Evolutionary conservation across 805 yeast species (phyloP), one percentile per base, ranked within the genome.

Genomic region (Ogataea kodamae): DNA sequence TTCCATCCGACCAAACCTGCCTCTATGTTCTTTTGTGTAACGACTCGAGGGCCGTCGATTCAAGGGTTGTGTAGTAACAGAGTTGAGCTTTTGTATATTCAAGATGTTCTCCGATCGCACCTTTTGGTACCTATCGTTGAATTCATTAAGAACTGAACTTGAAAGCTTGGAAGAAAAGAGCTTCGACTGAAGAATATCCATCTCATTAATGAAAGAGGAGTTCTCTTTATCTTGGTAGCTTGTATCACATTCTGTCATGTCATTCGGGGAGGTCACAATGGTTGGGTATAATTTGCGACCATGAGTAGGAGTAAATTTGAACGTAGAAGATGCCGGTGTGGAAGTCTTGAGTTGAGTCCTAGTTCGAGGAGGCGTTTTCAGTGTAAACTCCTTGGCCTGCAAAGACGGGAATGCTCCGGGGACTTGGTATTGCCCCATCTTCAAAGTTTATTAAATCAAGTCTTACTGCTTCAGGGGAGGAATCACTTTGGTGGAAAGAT

Each of bases 1-100:
- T 15, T 72, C 77, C 77, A 72, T 70, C 28, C 64, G 54, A 34
- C 72, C 57, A 58, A 65, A 43, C 65, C 75, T 45, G 50, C 72
- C 41, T 65, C 72, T 44, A 58, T 66, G 55, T 39, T 65, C 66
- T 36, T 59, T 57, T 10, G 75, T 64, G 47, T 68, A 66, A 18
- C 78, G 58, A 28, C 65, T 54, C 1, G 61, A 55, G 3, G 51
- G 49, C 30, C 55, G 39, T 35, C 55, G 41, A 28, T 39, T 48
- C 12, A 49, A 29, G 12, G 46, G 50, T 32, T 49, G 48, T 5
- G 50, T 43, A 3, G 54, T 43, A 4, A 35, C 40, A 28, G 34
- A 42, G 35, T 53, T 47, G 34, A 49, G 28, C 40, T 57, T 48
- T 22, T 51, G 54, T 20, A 54, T 42, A 24, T 48, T 45, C 15